Conservation (phyloP, 2,329 filamentous ascomycete species). For the Cercospora canescens region DNA sequence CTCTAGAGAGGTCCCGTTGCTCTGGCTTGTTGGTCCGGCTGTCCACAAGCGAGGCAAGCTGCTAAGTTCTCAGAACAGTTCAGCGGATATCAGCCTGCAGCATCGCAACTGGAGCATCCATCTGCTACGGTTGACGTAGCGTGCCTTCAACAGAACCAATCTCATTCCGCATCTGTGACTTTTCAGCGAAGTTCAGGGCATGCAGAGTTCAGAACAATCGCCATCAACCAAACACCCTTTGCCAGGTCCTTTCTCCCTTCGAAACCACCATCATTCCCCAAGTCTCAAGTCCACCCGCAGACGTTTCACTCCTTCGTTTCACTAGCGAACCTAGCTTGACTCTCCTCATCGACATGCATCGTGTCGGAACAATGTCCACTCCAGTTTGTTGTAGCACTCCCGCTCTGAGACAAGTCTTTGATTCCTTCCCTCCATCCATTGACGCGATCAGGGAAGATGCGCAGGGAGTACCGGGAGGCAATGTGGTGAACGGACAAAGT, state of each 20-base stretch:
- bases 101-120: not conserved
- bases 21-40: constrained; percentile 17
- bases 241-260: not conserved
- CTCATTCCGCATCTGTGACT: not conserved
- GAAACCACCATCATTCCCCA: constrained; percentile 17
- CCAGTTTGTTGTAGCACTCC: constrained; percentile 61
- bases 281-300: constrained; percentile 10
- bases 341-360: constrained; percentile 52
- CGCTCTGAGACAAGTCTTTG: constrained; percentile 93
- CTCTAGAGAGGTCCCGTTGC: constrained; percentile 79
- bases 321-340: constrained; percentile 22
- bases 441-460: constrained; percentile 12
- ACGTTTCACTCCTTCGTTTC: constrained; percentile 28
- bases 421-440: constrained; percentile 64
- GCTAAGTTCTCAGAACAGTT: not conserved
- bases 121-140: not conserved
- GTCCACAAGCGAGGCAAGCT: not conserved
- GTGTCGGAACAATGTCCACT: constrained; percentile 53
- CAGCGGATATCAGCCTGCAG: not conserved
- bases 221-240: constrained; percentile 6
- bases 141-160: constrained; percentile 5
- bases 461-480: constrained; percentile 57
- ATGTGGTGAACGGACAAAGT: constrained; percentile 75
- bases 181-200: constrained; percentile 22
- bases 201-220: constrained; percentile 18